These are phyloP conservation scores for Clathrospora elynae DNA, from an alignment of 2,329 filamentous ascomycete genomes.

Conservation along the genomic window DNA sequence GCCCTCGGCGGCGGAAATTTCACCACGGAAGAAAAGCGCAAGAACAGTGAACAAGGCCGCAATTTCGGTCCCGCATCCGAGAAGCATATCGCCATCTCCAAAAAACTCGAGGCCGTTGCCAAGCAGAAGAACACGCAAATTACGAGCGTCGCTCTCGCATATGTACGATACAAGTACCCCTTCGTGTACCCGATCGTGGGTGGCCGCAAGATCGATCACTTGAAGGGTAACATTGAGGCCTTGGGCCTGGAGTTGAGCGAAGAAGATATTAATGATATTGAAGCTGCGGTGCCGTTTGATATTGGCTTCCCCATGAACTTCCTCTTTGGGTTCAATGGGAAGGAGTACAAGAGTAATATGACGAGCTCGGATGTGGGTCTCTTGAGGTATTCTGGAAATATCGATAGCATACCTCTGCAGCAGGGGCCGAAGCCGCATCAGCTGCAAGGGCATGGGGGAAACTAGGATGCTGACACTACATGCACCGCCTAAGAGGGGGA, in stretches of 20 bases:
- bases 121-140: constrained; percentile 61
- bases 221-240: constrained; percentile 67
- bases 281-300: constrained; percentile 58
- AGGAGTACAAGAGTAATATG: constrained; percentile 37
- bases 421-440: constrained; percentile 36
- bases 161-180: constrained; percentile 71
- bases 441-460: constrained; percentile 23
- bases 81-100: constrained; percentile 58
- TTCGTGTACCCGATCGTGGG: constrained; percentile 78
- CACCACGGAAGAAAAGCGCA: constrained; percentile 42
- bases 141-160: constrained; percentile 68
- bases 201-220: constrained; percentile 71
- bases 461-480: no score
- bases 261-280: constrained; percentile 61
- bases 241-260: constrained; percentile 57
- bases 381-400: constrained; percentile 33
- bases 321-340: constrained; percentile 42
- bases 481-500: no score
- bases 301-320: constrained; percentile 60
- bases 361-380: constrained; percentile 37
- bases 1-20: constrained; percentile 57
- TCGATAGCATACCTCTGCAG: constrained; percentile 34
- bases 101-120: constrained; percentile 65
- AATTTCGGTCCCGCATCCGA: constrained; percentile 51
- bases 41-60: constrained; percentile 43